These are phyloP conservation scores for Aspergillus arachidicola DNA, from an alignment of 2,329 filamentous ascomycete species.

Conservation along the genomic window DNA sequence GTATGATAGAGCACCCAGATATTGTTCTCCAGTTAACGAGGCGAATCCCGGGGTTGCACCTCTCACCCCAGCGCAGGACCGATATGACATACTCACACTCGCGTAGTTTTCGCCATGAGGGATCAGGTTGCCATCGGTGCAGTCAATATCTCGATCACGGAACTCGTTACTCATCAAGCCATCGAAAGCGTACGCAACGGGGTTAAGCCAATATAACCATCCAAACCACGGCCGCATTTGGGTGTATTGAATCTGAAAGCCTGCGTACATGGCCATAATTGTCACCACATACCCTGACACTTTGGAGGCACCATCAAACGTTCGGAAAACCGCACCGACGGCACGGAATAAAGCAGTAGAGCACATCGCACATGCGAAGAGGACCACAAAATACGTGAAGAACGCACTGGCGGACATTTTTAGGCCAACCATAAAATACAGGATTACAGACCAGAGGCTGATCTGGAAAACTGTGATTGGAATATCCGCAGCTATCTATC, in stretches of 20 bases:
- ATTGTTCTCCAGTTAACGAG: slow-evolving; percentile 58
- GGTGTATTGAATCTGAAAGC: slow-evolving; percentile 45
- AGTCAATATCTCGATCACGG: slow-evolving; percentile 30
- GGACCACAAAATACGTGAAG: slow-evolving; percentile 61
- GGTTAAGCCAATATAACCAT: slow-evolving; percentile 36
- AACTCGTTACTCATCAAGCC: slow-evolving; percentile 35
- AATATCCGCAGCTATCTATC: slow-evolving; percentile 49
- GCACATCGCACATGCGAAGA: slow-evolving; percentile 53
- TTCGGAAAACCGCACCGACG: slow-evolving; percentile 56
- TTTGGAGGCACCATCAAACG: slow-evolving; percentile 61
- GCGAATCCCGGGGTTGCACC: slow-evolving; percentile 55
- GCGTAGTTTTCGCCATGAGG: slow-evolving; percentile 31
- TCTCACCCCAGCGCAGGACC: slow-evolving; percentile 58
- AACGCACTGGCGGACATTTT: slow-evolving; percentile 55
- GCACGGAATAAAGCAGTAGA: slow-evolving; percentile 60
- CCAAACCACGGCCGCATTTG: slow-evolving; percentile 55
- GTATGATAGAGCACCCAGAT: slow-evolving; percentile 58
- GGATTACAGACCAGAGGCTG: slow-evolving; percentile 56
- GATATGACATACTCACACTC: slow-evolving; percentile 19
- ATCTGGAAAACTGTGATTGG: slow-evolving; percentile 61
- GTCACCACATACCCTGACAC: slow-evolving; percentile 35
- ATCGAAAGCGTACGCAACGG: slow-evolving; percentile 36
- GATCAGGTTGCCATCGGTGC: slow-evolving; percentile 32
- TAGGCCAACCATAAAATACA: slow-evolving; percentile 65
- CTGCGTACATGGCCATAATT: slow-evolving; percentile 37